These are phyloP conservation scores for Solanum lycopersicoides DNA, from an alignment of 257 asterid genomes.

Conservation along the genomic window DNA sequence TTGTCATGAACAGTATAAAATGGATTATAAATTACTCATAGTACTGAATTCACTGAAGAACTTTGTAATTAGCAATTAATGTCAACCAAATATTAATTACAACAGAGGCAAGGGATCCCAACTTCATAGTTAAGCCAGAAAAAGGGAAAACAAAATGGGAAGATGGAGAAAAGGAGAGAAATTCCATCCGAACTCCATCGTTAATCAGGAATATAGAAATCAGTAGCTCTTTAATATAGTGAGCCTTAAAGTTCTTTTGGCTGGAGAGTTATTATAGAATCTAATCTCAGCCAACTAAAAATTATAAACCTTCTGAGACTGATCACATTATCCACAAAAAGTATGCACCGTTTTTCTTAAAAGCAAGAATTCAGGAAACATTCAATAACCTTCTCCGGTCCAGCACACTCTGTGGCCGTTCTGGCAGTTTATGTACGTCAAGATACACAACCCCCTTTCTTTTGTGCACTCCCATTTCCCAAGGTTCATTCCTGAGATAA, in stretches of 20 bases:
- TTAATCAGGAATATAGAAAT: background rate
- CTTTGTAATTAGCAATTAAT: background rate
- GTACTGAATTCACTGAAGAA: background rate
- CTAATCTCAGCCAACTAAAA: background rate
- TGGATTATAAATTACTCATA: background rate
- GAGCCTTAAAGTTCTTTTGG: background rate
- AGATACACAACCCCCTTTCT: constrained; percentile 90
- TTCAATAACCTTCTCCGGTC: constrained; percentile 69
- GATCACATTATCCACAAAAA: background rate
- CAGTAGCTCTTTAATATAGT: background rate
- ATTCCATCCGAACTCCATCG: background rate
- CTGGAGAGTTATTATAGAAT: background rate
- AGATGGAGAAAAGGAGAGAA: background rate
- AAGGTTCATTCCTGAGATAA: constrained; percentile 82
- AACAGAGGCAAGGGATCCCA: background rate
- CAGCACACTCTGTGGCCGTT: constrained; percentile 82
- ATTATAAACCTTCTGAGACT: background rate
- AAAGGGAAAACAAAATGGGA: background rate
- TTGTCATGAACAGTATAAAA: background rate
- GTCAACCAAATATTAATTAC: background rate
- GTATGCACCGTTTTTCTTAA: background rate
- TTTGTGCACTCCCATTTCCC: constrained; percentile 99
- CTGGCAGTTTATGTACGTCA: constrained; percentile 86
- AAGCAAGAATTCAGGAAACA: background rate
- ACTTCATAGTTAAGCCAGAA: background rate